Base-by-base conservation (phyloP, 1,139 yeast species). In the Candida glucosophila region DNA sequence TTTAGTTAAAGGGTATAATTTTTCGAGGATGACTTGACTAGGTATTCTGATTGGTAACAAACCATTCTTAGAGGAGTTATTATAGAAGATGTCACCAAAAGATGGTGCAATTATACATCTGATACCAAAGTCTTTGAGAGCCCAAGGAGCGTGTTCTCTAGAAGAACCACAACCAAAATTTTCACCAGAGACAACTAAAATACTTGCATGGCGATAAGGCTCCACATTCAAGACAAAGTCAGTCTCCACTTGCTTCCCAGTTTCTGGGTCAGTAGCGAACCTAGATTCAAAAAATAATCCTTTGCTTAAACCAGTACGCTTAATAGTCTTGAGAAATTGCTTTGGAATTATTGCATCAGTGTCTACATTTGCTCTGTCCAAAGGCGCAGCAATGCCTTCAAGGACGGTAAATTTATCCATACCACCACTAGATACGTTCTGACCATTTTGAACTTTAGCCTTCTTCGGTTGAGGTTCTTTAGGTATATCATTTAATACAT, bases 61-160 rank as follows among this genome's bases (percentile, higher is more conserved):
- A 26, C 95, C 96, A 57, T 90, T 90, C 65, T 90, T 90, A 67
- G 81, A 82, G 26, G 96, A 86, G 65, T 90, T 90, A 64, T 82
- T 90, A 73, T 83, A 88, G 68, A 90, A 90, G 44, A 90, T 90
- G 57, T 90, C 98, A 52, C 98, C 98, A 45, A 88, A 90, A 2
- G 96, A 85, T 33, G 97, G 97, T 4, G 98, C 97, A 56, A 90
- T 86, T 50, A 90, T 81, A 37, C 90, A 80, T 55, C 82, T 78
- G 55, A 90, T 86, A 52, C 98, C 98, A 47, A 90, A 90, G 58
- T 90, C 98, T 47, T 85, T 88, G 40, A 90, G 70, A 3, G 98
- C 98, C 98, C 98, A 90, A 32, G 98, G 97, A 14, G 98, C 98
- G 47, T 90, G 98, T 56, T 90, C 98, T 69, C 98, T 83, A 5